Percentiles rank a stretch among this genome's conserved stretches.
Conservation (phyloP, 192 early-diverging fungal genomes). For the Linnemannia hyalina region DNA sequence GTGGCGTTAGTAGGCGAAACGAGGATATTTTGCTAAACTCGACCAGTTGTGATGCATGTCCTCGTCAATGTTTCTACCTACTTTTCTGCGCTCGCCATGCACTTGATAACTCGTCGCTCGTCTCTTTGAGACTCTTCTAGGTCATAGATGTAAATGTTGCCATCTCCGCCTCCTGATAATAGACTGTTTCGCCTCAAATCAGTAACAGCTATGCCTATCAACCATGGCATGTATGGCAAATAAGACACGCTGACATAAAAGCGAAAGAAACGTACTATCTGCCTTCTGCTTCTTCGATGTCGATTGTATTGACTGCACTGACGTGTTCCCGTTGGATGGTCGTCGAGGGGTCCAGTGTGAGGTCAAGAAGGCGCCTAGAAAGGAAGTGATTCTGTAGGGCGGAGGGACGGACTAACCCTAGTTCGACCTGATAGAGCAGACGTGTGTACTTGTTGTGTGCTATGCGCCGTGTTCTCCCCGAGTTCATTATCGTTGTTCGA, state of each 20-base stretch:
- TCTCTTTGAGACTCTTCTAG: slow-evolving; percentile 60
- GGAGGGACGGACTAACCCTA: slow-evolving; percentile 15
- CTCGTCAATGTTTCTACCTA: not conserved
- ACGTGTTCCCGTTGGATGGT: slow-evolving; percentile 39
- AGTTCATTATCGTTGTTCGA: not conserved
- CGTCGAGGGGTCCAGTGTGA: slow-evolving; percentile 36
- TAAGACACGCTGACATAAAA: not conserved
- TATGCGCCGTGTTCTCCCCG: not conserved
- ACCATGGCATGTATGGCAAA: not conserved
- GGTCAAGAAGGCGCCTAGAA: slow-evolving; percentile 19
- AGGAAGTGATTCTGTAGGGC: slow-evolving; percentile 17
- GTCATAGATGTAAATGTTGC: slow-evolving; percentile 72
- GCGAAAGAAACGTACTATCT: slow-evolving; percentile 63
- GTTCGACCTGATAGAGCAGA: slow-evolving; percentile 14
- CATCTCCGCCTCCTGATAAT: slow-evolving; percentile 72
- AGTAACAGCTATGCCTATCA: not conserved
- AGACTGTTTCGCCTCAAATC: slow-evolving; percentile 51
- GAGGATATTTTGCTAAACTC: not conserved
- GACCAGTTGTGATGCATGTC: not conserved
- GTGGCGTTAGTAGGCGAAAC: slow-evolving; percentile 3
- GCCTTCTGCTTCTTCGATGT: slow-evolving; percentile 66
- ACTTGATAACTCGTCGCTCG: slow-evolving; percentile 43
- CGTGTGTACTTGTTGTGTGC: slow-evolving; percentile 13
- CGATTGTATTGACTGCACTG: slow-evolving; percentile 63
- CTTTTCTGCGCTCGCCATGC: slow-evolving; percentile 30